Conservation (phyloP, 1,284 basidiomycete genomes). For the Malassezia vespertilionis region DNA sequence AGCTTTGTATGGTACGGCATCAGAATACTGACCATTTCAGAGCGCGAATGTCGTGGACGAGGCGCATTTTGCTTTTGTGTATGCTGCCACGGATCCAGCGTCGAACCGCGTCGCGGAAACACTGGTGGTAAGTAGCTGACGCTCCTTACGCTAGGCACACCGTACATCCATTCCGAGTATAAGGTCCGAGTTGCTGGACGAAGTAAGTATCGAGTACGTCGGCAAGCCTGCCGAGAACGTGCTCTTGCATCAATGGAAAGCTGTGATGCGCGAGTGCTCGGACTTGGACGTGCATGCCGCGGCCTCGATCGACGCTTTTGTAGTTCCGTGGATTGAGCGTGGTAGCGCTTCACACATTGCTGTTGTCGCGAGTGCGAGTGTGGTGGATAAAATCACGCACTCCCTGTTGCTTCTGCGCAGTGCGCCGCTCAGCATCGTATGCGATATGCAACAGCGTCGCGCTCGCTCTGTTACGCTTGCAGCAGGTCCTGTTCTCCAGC, state of each 20-base stretch:
- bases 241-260: background rate
- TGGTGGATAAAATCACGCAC: conserved; percentile 7
- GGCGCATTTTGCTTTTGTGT: too few relatives aligned
- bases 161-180: background rate
- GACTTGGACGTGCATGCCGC: conserved; percentile 1
- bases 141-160: background rate
- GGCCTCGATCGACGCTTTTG: background rate
- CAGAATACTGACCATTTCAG: background rate
- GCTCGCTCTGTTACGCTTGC: background rate
- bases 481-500: conserved; percentile 8
- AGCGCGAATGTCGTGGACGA: background rate
- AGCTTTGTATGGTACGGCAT: background rate
- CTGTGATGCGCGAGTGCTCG: background rate
- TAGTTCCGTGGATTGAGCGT: conserved; percentile 1
- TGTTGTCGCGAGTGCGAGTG: background rate
- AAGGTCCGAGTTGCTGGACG: background rate
- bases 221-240: background rate
- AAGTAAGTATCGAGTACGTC: background rate
- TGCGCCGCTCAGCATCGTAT: background rate
- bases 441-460: background rate
- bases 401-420: conserved; percentile 3
- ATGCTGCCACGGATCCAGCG: too few relatives aligned
- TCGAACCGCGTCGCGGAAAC: too few relatives aligned
- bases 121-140: too few relatives aligned
- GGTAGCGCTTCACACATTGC: background rate